Evolutionary conservation across 164 flowering plant genomes (phyloP).

Genomic region (Nelumbo lutea): DNA sequence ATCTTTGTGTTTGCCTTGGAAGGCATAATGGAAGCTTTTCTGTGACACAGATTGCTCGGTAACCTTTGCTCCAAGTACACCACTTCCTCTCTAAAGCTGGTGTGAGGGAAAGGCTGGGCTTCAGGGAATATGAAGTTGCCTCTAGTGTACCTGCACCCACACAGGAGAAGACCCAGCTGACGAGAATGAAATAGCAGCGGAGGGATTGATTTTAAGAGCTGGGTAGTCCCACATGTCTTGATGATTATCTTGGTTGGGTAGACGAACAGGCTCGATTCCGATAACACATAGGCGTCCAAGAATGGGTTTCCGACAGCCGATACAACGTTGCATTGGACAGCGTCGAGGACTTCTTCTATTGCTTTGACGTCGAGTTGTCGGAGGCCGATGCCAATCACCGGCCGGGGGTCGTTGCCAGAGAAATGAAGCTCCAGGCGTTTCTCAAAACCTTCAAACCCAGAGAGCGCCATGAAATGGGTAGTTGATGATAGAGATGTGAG

Average conservation of each 20-base stretch:
- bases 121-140: constrained; percentile 65
- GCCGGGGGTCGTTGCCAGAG: constrained; percentile 53
- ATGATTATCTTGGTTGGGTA: constrained; percentile 74
- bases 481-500: background rate
- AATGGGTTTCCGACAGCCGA: constrained; percentile 57
- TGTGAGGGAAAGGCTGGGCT: constrained; percentile 67
- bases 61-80: constrained; percentile 42
- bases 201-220: constrained; percentile 67
- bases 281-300: constrained; percentile 74
- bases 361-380: constrained; percentile 34
- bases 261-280: constrained; percentile 76
- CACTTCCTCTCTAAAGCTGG: constrained; percentile 72
- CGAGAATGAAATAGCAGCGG: constrained; percentile 37
- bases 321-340: constrained; percentile 74
- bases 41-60: constrained; percentile 43
- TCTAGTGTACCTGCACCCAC: constrained; percentile 45
- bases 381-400: constrained; percentile 31
- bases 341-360: constrained; percentile 40
- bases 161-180: constrained; percentile 29
- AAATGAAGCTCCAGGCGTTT: constrained; percentile 84
- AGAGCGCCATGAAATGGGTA: constrained; percentile 44
- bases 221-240: constrained; percentile 92
- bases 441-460: constrained; percentile 88
- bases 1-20: constrained; percentile 20
- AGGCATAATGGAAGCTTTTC: constrained; percentile 68